phyloP scores from a whole-genome alignment of 2,329 filamentous ascomycete species.

The Fusarium tupiense region DNA sequence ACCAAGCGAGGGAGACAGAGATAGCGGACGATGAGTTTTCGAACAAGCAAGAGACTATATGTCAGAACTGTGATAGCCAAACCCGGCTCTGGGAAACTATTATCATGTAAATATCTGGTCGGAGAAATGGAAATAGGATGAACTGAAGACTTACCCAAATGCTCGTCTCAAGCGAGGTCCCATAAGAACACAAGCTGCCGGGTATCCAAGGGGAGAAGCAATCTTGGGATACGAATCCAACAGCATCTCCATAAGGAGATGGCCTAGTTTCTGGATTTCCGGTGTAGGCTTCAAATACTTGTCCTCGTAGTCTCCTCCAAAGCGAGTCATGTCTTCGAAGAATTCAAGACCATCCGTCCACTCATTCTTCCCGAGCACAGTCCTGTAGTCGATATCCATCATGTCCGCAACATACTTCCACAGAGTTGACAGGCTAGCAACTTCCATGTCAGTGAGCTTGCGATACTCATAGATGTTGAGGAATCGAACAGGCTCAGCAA shows the following conservation, averaged over 20 bases:
- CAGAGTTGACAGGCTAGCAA: slow-evolving; percentile 72
- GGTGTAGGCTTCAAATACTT: slow-evolving; percentile 64
- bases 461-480: slow-evolving; percentile 77
- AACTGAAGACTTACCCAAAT: slow-evolving; percentile 65
- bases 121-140: background rate
- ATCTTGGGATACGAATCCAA: slow-evolving; percentile 62
- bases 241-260: slow-evolving; percentile 69
- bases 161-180: slow-evolving; percentile 70
- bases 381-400: slow-evolving; percentile 69
- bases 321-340: slow-evolving; percentile 57
- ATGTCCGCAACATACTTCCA: slow-evolving; percentile 78
- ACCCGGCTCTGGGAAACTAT: slow-evolving; percentile 57
- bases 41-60: slow-evolving; percentile 58
- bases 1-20: slow-evolving; percentile 67
- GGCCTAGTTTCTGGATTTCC: slow-evolving; percentile 62
- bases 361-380: slow-evolving; percentile 47
- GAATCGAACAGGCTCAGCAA: slow-evolving; percentile 72
- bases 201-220: slow-evolving; percentile 57
- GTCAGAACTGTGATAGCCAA: slow-evolving; percentile 52
- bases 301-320: slow-evolving; percentile 67
- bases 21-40: slow-evolving; percentile 66
- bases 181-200: slow-evolving; percentile 68
- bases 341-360: slow-evolving; percentile 65
- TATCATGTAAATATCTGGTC: slow-evolving; percentile 20
- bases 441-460: slow-evolving; percentile 70